Base-by-base conservation (phyloP, 495 filamentous ascomycete genomes). In the Podospora australis region DNA sequence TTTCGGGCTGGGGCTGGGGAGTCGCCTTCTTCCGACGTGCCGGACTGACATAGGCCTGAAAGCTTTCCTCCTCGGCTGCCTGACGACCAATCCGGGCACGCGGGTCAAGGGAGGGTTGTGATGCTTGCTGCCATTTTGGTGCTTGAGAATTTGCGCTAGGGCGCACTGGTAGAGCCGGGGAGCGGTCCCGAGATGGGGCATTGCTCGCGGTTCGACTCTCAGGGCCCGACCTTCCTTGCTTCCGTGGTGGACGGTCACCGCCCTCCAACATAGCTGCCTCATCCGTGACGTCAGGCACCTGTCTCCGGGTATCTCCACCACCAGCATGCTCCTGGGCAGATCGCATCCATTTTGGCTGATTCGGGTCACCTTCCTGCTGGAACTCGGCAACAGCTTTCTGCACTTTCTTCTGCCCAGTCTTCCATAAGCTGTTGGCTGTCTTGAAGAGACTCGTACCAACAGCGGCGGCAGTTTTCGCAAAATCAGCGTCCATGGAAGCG, bases 271-370 rank as follows among this genome's bases (percentile, higher is more conserved):
- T 84, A 47, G 94, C 56, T 16, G 91, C 92, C 64, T 98, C 92
- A 59, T 97, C 87, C 0, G 92, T 97, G 7, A 89, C 69, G 26
- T 63, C 55, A 44, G 62, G 52, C 25, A 49, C 35, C 19, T 51
- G 39, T 38, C 44, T 58, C 39, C 43, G 55, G 22, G 46, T 43
- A 6, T 13, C 49, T 3, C 16, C 45, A 19, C 24, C 47, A n/a
- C 42, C 43, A 44, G 36, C 55, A 13, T 72, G 70, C 44, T 67
- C 53, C 21, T 74, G 71, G 19, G 77, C 71, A 44, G 88, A 86
- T 55, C 81, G 78, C 91, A 98, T 95, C 92, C 92, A 98, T 56
- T 87, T 91, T 1, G 92, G 92, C 59, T 95, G 87, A 58, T 63
- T 88, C 2, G 87, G 72, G 61, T 96, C 92, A 22, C 80, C 59